A percentile compares a stretch with the other conserved stretches of the same genome.
Conservation (phyloP, 2,329 filamentous ascomycete genomes). For the Pseudogymnoascus pannorum region DNA sequence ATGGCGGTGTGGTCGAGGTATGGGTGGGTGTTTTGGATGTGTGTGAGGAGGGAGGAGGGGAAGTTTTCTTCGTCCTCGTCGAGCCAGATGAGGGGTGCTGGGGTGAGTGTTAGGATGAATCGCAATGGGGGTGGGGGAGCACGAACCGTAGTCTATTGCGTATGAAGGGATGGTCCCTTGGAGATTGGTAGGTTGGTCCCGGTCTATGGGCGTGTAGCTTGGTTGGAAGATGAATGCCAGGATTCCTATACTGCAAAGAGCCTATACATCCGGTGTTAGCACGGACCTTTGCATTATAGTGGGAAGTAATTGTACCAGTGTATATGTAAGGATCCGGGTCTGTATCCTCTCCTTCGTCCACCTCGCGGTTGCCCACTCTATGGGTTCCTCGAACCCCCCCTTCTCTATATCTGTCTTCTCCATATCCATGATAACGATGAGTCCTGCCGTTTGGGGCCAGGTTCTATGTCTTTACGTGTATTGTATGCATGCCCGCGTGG, state of each 20-base stretch:
- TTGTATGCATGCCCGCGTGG: background rate
- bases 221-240: background rate
- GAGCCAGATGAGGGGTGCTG: slow-evolving; percentile 45
- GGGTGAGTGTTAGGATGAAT: background rate
- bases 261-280: background rate
- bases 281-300: background rate
- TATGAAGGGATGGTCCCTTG: background rate
- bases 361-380: background rate
- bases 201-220: background rate
- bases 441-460: background rate
- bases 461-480: background rate
- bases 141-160: background rate
- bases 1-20: slow-evolving; percentile 36
- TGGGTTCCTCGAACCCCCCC: background rate
- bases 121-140: background rate
- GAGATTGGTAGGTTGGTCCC: background rate
- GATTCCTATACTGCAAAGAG: background rate
- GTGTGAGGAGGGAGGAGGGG: slow-evolving; percentile 41
- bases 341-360: background rate
- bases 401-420: background rate
- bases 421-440: background rate
- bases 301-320: background rate
- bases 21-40: slow-evolving; percentile 40
- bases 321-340: background rate
- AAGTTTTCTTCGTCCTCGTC: slow-evolving; percentile 41